phyloP scores from a whole-genome alignment of 106 monocot genomes.

The Apostasia shenzhenica region DNA sequence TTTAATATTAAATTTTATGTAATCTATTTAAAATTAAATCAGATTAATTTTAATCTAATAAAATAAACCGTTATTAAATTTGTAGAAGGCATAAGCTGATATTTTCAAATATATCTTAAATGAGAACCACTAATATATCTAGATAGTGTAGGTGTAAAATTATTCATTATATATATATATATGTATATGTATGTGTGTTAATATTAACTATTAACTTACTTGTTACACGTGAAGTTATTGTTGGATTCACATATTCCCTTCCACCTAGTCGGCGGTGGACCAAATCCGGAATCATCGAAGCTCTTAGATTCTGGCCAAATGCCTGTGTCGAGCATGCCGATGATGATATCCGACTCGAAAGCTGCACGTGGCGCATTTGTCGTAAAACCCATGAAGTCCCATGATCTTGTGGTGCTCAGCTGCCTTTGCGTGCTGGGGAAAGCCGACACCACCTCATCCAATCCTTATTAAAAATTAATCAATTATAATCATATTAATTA shows the following conservation, averaged over 20 bases:
- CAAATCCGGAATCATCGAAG: slow-evolving; percentile 13
- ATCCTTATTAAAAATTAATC: not conserved
- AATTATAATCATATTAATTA: not conserved
- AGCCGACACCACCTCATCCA: slow-evolving; percentile 10
- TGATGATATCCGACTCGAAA: slow-evolving; percentile 6
- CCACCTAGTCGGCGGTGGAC: slow-evolving; percentile 15
- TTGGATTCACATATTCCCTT: slow-evolving; percentile 12
- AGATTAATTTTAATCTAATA: too few relatives aligned
- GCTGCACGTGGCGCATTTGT: not conserved
- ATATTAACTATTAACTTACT: slow-evolving; percentile 15
- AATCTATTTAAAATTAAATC: too few relatives aligned
- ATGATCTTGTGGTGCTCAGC: slow-evolving; percentile 13
- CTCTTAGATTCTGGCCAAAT: slow-evolving; percentile 20
- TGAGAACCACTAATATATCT: too few relatives aligned
- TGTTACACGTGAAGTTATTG: slow-evolving; percentile 20
- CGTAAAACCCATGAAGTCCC: slow-evolving; percentile 16
- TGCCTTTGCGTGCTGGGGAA: slow-evolving; percentile 6
- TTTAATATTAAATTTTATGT: too few relatives aligned
- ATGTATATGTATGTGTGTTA: too few relatives aligned
- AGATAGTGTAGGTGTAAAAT: too few relatives aligned
- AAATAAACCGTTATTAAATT: too few relatives aligned
- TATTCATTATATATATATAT: too few relatives aligned
- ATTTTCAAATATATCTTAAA: too few relatives aligned
- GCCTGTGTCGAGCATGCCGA: slow-evolving; percentile 16
- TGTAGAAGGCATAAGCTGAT: too few relatives aligned